Base-by-base conservation (phyloP, 768 basidiomycete genomes). In the Porphyrellus cyaneotinctus region DNA sequence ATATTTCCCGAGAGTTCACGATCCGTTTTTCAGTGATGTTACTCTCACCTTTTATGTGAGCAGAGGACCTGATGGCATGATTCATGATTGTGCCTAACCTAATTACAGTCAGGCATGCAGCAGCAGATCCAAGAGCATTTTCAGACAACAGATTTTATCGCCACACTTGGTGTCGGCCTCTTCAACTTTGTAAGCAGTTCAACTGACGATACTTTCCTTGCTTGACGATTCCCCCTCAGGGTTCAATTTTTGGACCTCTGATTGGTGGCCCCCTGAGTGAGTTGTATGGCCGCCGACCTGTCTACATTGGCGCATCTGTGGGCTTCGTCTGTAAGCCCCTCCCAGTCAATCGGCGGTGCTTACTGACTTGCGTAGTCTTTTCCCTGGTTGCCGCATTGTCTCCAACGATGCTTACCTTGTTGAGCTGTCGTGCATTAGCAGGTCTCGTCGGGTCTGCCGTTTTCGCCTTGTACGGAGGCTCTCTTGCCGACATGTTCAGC, bases 11-110 rank as follows among this genome's bases (percentile, higher is more conserved):
- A 28, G 22, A 2, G 24, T 44, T 66, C 32, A 65, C 31, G 9
- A 28, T 43, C 14, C 33, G 10, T 20, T 31, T 24, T 51, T 17
- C 24, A 65, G 64, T 53, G 64, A 65, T 47, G 8, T 65, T 30
- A 20, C 61, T 3, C 37, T 56, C 14, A 65, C 65, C 3, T 65
- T 63, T 47, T 67, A 65, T 49, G 65, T 67, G 44, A 55, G 62
- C 31, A 30, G 14, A 51, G 12, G 20, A 22, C 26, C 33, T 41
- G 12, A 13, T 39, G 17, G n/a, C 37, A 3, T 20, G n/a, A 32
- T 47, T 30, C 41, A 23, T 3, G 12, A 30, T 36, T 4, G 23
- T 32, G 14, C 13, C 37, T 60, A 30, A 58, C 48, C 33, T 14
- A 30, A 5, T 15, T 24, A 14, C 36, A 66, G 62, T 66, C 60